phyloP scores from a whole-genome alignment of 2,329 filamentous ascomycete species.

The Calonectria honghensis region DNA sequence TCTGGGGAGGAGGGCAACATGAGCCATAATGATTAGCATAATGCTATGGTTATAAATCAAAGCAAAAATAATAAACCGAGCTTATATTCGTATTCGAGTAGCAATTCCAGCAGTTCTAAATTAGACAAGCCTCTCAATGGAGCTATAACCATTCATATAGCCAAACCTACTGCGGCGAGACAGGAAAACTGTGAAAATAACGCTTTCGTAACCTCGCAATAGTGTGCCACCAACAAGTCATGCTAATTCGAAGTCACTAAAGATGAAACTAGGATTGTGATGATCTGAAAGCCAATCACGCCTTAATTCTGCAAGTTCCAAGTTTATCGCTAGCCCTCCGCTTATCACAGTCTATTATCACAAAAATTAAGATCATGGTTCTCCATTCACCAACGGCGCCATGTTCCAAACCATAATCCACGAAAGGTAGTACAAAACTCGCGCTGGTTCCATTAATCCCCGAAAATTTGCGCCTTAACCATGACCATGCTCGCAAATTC shows the following conservation, averaged over 20 bases:
- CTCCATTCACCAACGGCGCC: slow-evolving; percentile 37
- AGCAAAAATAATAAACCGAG: not conserved
- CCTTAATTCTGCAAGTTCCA: slow-evolving; percentile 12
- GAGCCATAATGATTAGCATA: not conserved
- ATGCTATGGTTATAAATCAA: not conserved
- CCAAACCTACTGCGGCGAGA: not conserved
- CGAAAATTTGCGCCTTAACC: slow-evolving; percentile 17
- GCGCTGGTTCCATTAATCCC: not conserved
- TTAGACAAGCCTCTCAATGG: not conserved
- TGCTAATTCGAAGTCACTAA: not conserved
- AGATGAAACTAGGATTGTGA: not conserved
- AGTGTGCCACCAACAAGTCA: not conserved
- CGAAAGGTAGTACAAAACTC: slow-evolving; percentile 24
- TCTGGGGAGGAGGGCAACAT: not conserved
- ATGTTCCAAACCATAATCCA: slow-evolving; percentile 30
- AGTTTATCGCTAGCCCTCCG: slow-evolving; percentile 31
- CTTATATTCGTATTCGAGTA: not conserved
- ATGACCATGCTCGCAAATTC: not conserved
- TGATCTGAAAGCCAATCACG: not conserved
- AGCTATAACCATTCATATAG: not conserved
- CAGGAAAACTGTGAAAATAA: not conserved
- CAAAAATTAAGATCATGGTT: slow-evolving; percentile 32
- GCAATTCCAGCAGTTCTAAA: not conserved
- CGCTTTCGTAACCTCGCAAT: not conserved
- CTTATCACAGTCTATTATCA: slow-evolving; percentile 42